Evolutionary conservation across 1,284 basidiomycete genomes (phyloP).

Genomic region (Naganishia albida): DNA sequence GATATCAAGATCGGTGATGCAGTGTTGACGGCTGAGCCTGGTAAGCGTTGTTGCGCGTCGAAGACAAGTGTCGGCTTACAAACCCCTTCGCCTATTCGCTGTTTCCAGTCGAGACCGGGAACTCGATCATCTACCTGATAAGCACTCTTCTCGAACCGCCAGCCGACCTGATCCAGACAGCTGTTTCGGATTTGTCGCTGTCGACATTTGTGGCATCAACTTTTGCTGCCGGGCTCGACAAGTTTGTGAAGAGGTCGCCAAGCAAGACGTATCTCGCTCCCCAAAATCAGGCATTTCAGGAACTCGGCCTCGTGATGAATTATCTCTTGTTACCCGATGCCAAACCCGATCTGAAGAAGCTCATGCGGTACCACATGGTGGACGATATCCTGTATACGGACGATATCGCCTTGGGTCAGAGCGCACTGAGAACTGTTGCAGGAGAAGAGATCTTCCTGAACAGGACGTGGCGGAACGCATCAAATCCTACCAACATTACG

Average conservation of each 20-base stretch:
- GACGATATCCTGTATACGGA: constrained; percentile 73
- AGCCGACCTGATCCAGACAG: constrained; percentile 74
- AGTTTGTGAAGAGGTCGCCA: constrained; percentile 66
- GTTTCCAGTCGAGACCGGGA: constrained; percentile 67
- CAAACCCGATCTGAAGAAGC: constrained; percentile 73
- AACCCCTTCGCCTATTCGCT: not conserved
- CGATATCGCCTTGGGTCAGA: constrained; percentile 47
- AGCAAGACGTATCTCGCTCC: constrained; percentile 84
- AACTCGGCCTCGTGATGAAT: constrained; percentile 82
- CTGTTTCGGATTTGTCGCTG: constrained; percentile 76
- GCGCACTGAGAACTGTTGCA: constrained; percentile 49
- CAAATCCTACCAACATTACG: constrained; percentile 51
- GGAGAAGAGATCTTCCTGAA: constrained; percentile 53
- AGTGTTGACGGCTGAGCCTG: constrained; percentile 71
- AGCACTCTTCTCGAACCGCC: constrained; percentile 81
- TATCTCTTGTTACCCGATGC: constrained; percentile 73
- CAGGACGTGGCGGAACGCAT: constrained; percentile 41
- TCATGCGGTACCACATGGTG: constrained; percentile 83
- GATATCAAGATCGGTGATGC: constrained; percentile 82
- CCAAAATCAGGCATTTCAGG: constrained; percentile 80
- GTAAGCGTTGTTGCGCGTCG: constrained; percentile 56
- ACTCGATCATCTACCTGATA: constrained; percentile 85
- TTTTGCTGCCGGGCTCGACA: constrained; percentile 78
- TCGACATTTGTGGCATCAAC: constrained; percentile 88
- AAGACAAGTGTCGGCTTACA: not conserved